Percentiles rank a stretch among this genome's conserved stretches.
Conservation (phyloP, 2,329 filamentous ascomycete genomes). For the Falciphora oryzae region DNA sequence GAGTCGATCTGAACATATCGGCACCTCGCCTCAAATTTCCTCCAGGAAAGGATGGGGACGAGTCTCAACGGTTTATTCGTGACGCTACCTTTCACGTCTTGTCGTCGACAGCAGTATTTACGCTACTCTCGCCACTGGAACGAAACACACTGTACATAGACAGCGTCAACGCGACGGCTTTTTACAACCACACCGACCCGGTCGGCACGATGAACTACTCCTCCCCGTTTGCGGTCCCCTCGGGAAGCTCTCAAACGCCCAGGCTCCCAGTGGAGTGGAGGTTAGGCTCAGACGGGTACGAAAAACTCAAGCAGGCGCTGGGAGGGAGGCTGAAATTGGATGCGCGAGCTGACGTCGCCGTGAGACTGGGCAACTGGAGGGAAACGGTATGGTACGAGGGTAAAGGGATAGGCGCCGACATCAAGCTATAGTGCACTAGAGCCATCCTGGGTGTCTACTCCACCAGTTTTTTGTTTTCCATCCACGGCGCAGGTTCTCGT, state of each 20-base stretch:
- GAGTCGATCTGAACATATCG: conserved; percentile 64
- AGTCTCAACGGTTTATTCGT: conserved; percentile 58
- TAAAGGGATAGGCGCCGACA: conserved; percentile 62
- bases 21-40: conserved; percentile 62
- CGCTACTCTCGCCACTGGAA: conserved; percentile 70
- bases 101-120: conserved; percentile 81
- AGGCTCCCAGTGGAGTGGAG: conserved; percentile 78
- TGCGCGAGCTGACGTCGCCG: conserved; percentile 67
- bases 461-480: background rate
- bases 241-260: conserved; percentile 67
- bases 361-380: conserved; percentile 69
- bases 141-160: conserved; percentile 72
- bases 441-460: background rate
- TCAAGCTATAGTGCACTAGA: conserved; percentile 38
- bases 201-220: conserved; percentile 74
- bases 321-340: conserved; percentile 76
- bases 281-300: conserved; percentile 72
- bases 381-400: conserved; percentile 67
- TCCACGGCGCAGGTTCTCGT: background rate
- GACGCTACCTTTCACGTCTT: conserved; percentile 82
- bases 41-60: conserved; percentile 27
- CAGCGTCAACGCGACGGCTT: conserved; percentile 75
- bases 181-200: conserved; percentile 73
- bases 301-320: conserved; percentile 70
- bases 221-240: conserved; percentile 68